Base-by-base conservation (phyloP, 768 basidiomycete genomes). In the Leccinum rimulosum region DNA sequence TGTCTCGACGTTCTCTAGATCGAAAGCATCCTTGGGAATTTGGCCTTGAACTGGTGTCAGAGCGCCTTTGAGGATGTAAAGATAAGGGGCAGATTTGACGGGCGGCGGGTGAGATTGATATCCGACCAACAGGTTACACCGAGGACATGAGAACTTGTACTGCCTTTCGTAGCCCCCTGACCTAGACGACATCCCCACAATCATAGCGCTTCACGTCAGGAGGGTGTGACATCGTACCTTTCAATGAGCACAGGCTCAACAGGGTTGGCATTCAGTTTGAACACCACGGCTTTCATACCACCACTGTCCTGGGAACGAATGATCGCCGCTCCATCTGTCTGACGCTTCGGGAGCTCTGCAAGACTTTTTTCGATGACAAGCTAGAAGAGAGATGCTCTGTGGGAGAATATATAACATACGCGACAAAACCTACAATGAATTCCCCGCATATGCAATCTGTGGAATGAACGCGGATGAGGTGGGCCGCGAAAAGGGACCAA, bases 1-100 rank as follows among this genome's bases (percentile, higher is more conserved):
- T 25, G 31, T 56, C 19, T 19, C 28, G 36, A 38, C 43, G 36
- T 49, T 55, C 61, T 82, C 81, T 43, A 82, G 79, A 52, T 88
- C 86, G 67, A 95, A 93, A 6, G 94, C 94, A 63, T 92, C 91
- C 50, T 80, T 74, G 10, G 94, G 94, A 33, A 94, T 75, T 68
- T 93, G 87, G 35, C 94, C 94, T 77, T 96, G 94, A 64, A 88
- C 76, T 67, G 90, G 89, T n/a, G 91, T 93, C 58, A 96, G 79
- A 17, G 91, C 88, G 4, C 94, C 94, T 50, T 84, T 79, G 52
- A 92, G 64, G 56, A 95, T 84, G 70, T 95, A 96, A 38, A 95
- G 66, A 72, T 86, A 95, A 1, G 89, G 84, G 3, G 83, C 87
- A 3, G 85, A 83, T 73, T 91, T 93, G 47, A 80, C 79, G 35